phyloP scores from a whole-genome alignment of 2,329 filamentous ascomycete genomes.

The Lasiodiplodia hormozganensis region DNA sequence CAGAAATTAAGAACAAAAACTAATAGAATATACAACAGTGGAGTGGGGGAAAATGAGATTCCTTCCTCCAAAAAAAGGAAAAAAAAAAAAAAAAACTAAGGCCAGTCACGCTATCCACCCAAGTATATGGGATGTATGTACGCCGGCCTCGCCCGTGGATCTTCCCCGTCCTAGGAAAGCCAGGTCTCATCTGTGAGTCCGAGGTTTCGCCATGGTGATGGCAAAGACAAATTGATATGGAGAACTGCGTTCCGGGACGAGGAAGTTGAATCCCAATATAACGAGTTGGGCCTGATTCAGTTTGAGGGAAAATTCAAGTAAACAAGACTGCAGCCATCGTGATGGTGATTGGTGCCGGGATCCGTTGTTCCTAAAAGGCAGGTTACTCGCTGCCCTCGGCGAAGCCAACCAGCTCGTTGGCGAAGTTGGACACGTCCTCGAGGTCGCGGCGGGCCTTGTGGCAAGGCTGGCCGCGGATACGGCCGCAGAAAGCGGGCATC shows the following conservation, averaged over 20 bases:
- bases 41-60: too few species aligned
- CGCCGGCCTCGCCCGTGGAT: conserved; percentile 2
- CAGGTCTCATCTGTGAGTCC: neutral
- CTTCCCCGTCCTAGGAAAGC: neutral
- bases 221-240: neutral
- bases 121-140: neutral
- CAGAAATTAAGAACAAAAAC: neutral
- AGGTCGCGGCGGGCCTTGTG: conserved; percentile 6
- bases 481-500: conserved; percentile 32
- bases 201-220: neutral
- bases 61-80: neutral
- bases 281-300: neutral
- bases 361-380: neutral
- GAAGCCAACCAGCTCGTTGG: neutral
- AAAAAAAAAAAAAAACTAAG: neutral
- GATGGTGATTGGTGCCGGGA: neutral
- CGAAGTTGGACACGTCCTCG: neutral
- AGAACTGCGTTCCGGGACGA: neutral
- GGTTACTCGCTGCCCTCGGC: neutral
- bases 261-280: neutral
- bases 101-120: neutral
- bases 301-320: neutral
- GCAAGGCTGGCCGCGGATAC: neutral
- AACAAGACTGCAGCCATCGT: neutral
- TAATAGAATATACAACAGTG: neutral